Evolutionary conservation across 768 basidiomycete species (phyloP).

Genomic region (Leucosporidium scottii): DNA sequence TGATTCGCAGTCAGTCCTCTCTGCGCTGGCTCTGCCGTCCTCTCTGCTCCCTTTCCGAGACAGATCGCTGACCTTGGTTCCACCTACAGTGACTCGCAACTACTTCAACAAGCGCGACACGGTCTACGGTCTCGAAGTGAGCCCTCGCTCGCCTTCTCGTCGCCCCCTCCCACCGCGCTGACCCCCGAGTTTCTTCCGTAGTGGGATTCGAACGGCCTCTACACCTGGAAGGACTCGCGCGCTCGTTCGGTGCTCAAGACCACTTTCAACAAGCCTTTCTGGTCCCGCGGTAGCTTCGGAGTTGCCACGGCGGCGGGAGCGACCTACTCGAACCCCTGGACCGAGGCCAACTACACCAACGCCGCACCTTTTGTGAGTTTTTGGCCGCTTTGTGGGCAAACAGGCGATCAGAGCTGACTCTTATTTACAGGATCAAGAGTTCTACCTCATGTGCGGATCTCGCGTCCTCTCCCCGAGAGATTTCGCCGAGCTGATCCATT

Average conservation of each 20-base stretch:
- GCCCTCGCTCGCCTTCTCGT: constrained; percentile 38
- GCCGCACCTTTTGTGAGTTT: constrained; percentile 79
- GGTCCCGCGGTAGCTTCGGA: constrained; percentile 68
- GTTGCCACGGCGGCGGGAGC: constrained; percentile 54
- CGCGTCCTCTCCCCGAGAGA: constrained; percentile 38
- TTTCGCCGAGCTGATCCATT: constrained; percentile 4
- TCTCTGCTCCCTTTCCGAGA: too few relatives aligned
- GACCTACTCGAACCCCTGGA: constrained; percentile 43
- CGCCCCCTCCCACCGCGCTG: too few relatives aligned
- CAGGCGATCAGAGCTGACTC: too few relatives aligned
- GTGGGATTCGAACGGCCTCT: constrained; percentile 71
- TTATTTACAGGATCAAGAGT: constrained; percentile 76
- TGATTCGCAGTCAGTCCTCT: too few relatives aligned
- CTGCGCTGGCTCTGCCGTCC: too few relatives aligned
- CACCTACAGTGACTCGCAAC: constrained; percentile 9
- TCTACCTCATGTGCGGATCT: constrained; percentile 47
- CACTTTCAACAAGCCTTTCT: constrained; percentile 68
- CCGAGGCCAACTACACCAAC: constrained; percentile 40
- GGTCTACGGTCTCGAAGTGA: constrained; percentile 71
- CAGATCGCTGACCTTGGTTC: too few relatives aligned
- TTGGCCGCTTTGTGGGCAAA: too few relatives aligned
- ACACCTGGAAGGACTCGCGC: constrained; percentile 32
- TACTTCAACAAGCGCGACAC: constrained; percentile 64
- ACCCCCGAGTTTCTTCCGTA: constrained; percentile 46
- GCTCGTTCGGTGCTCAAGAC: constrained; percentile 51